Percentiles rank a stretch among this genome's conserved stretches.
phyloP scores from a whole-genome alignment of 345 rosid genomes.

The Adansonia digitata region DNA sequence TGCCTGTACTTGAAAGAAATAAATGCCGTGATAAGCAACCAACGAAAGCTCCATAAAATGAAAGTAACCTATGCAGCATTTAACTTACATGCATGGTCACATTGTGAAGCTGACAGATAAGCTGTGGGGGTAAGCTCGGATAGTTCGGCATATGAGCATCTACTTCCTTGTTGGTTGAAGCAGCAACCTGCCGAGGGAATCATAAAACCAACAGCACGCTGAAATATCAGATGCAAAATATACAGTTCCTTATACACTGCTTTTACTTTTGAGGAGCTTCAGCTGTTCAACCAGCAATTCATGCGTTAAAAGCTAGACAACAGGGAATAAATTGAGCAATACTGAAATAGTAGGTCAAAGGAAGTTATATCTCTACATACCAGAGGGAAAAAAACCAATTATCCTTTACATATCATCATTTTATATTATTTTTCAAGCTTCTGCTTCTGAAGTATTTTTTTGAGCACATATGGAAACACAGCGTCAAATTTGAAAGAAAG shows the following conservation, averaged over 20 bases:
- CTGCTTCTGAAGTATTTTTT: background rate
- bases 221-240: background rate
- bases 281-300: background rate
- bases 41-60: background rate
- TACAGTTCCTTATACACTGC: background rate
- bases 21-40: background rate
- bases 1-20: constrained; percentile 73
- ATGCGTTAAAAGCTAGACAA: background rate
- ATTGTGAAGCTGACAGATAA: constrained; percentile 94
- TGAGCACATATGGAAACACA: background rate
- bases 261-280: constrained; percentile 22
- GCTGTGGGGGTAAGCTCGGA: constrained; percentile 93
- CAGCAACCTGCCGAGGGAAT: constrained; percentile 61
- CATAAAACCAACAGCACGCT: background rate
- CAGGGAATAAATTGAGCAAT: background rate
- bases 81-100: constrained; percentile 93
- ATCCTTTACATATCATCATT: background rate
- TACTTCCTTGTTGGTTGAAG: constrained; percentile 87
- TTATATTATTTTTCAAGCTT: background rate
- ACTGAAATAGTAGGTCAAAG: constrained; percentile 12
- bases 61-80: constrained; percentile 7
- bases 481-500: background rate
- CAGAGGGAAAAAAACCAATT: no score
- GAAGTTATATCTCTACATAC: constrained; percentile 20
- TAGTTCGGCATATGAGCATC: constrained; percentile 92